phyloP scores from a whole-genome alignment of 768 basidiomycete species.

The Coprinellus micaceus region DNA sequence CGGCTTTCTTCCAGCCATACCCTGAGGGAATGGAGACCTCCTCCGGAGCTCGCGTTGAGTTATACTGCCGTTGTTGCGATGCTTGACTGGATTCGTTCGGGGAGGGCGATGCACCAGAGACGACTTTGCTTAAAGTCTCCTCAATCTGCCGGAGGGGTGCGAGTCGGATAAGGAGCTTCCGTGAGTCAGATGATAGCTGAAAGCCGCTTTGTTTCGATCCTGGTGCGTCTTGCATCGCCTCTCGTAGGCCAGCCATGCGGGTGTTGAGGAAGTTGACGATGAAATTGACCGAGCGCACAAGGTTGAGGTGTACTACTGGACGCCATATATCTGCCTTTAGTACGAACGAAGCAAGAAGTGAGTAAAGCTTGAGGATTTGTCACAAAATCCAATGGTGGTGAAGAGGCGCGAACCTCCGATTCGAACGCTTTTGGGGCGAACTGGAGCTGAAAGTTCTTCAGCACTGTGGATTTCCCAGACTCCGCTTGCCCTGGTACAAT shows the following conservation, averaged over 20 bases:
- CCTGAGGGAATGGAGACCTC: slow-evolving; percentile 42
- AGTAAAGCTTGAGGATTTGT: neutral
- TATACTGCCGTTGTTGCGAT: slow-evolving; percentile 16
- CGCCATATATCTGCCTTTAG: slow-evolving; percentile 52
- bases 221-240: slow-evolving; percentile 14
- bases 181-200: slow-evolving; percentile 33
- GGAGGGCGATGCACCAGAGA: slow-evolving; percentile 28
- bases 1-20: slow-evolving; percentile 46
- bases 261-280: slow-evolving; percentile 30
- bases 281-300: slow-evolving; percentile 51
- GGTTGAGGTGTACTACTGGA: slow-evolving; percentile 65
- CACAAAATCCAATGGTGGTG: neutral
- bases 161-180: slow-evolving; percentile 46
- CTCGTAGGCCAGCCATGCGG: slow-evolving; percentile 16
- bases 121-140: slow-evolving; percentile 40
- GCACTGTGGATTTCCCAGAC: slow-evolving; percentile 63
- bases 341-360: neutral
- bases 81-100: slow-evolving; percentile 10
- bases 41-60: slow-evolving; percentile 43
- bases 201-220: slow-evolving; percentile 16
- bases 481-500: slow-evolving; percentile 53
- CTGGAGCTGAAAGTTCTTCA: slow-evolving; percentile 64
- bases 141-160: slow-evolving; percentile 56
- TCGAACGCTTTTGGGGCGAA: slow-evolving; percentile 58
- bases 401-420: slow-evolving; percentile 38